Conservation (phyloP, 805 yeast genomes). For the Lachancea thermotolerans region DNA sequence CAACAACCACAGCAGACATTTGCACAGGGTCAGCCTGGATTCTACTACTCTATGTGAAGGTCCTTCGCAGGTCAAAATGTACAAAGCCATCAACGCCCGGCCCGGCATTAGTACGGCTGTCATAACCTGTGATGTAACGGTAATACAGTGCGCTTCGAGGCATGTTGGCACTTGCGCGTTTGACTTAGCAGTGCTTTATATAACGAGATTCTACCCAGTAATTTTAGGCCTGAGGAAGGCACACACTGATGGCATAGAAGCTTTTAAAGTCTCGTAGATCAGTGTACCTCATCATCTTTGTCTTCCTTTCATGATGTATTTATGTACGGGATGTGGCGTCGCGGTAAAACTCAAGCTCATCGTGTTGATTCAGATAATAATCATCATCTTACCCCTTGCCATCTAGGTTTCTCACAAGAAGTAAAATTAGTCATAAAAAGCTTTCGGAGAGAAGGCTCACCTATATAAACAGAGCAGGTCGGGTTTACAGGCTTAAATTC, state of each 20-base stretch:
- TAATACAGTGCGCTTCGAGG: no score
- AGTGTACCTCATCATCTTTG: no score
- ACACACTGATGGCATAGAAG: no score
- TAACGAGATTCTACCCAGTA: no score
- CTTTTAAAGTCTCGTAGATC: no score
- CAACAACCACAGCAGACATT: slow-evolving; percentile 4
- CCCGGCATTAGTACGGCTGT: no score
- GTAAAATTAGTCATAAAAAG: background rate
- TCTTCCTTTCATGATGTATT: background rate
- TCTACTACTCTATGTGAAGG: slow-evolving; percentile 1
- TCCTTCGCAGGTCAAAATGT: no score
- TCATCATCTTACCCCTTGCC: slow-evolving; percentile 2
- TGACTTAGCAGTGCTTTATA: no score
- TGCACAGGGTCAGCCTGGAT: slow-evolving; percentile 11
- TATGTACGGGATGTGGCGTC: slow-evolving; percentile 3
- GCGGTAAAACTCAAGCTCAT: slow-evolving; percentile 1
- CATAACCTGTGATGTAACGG: no score
- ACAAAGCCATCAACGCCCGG: no score
- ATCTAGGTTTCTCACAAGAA: background rate
- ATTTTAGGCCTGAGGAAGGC: no score
- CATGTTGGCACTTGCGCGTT: no score
- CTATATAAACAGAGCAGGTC: background rate
- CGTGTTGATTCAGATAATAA: slow-evolving; percentile 1
- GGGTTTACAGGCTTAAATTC: background rate
- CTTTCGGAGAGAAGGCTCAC: background rate